Evolutionary conservation across 1,284 basidiomycete species (phyloP).

Genomic region (Trichosporon ovoides): DNA sequence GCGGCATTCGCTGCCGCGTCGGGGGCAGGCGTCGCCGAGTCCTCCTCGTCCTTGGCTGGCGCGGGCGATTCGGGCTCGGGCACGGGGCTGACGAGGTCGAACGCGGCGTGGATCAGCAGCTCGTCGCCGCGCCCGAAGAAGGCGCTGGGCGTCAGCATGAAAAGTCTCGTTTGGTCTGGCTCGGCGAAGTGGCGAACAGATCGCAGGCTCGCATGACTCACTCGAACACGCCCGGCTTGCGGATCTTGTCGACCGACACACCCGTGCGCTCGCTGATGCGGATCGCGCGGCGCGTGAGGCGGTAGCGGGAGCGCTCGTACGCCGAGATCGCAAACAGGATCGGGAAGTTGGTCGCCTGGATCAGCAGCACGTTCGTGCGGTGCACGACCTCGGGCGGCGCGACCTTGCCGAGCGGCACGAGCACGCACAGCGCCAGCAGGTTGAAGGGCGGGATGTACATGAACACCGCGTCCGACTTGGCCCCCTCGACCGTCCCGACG

Average conservation of each 20-base stretch:
- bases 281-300: slow-evolving; percentile 22
- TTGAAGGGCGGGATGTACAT: slow-evolving; percentile 72
- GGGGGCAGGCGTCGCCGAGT: slow-evolving; percentile 2
- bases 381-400: slow-evolving; percentile 69
- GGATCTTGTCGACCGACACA: slow-evolving; percentile 17
- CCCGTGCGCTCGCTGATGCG: slow-evolving; percentile 22
- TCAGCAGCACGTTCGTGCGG: slow-evolving; percentile 71
- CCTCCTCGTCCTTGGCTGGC: slow-evolving; percentile 1
- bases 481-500: slow-evolving; percentile 80
- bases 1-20: slow-evolving; percentile 11
- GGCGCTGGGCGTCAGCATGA: slow-evolving; percentile 17
- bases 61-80: not conserved
- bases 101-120: slow-evolving; percentile 40
- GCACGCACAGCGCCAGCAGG: slow-evolving; percentile 60
- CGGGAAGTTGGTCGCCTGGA: slow-evolving; percentile 75
- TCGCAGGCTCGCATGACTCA: slow-evolving; percentile 17
- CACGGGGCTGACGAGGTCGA: slow-evolving; percentile 37
- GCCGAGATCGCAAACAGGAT: slow-evolving; percentile 68
- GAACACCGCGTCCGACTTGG: slow-evolving; percentile 83
- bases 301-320: slow-evolving; percentile 62
- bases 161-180: no score
- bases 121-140: slow-evolving; percentile 42
- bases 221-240: slow-evolving; percentile 30
- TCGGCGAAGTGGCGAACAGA: not conserved
- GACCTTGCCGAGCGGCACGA: slow-evolving; percentile 69